These are phyloP conservation scores for Phellopilus nigrolimitatus DNA, from an alignment of 1,284 basidiomycete genomes.

Conservation along the genomic window DNA sequence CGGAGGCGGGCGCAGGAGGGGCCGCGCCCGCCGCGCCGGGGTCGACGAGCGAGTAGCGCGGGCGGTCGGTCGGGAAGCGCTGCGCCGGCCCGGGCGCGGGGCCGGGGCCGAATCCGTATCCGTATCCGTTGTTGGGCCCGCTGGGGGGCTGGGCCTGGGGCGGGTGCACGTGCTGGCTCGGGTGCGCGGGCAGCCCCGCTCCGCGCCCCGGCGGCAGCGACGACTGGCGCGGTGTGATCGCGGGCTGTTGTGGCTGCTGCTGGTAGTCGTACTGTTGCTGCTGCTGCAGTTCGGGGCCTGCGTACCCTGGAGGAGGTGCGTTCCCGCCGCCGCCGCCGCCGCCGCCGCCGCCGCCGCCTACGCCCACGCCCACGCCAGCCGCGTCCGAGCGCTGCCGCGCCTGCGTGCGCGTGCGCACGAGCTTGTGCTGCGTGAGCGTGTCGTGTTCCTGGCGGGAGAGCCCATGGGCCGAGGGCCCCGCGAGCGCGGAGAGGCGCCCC, in stretches of 20 bases:
- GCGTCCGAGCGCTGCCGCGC: conserved; percentile 72
- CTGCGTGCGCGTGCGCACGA: conserved; percentile 80
- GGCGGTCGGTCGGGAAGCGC: conserved; percentile 31
- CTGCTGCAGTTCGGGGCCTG: conserved; percentile 20
- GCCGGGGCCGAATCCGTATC: background rate
- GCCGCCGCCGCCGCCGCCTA: conserved; percentile 24
- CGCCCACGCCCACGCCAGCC: conserved; percentile 22
- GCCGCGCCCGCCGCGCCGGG: conserved; percentile 19
- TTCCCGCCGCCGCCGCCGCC: no score
- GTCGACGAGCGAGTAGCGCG: conserved; percentile 40
- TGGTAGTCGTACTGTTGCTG: conserved; percentile 7
- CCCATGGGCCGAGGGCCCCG: conserved; percentile 49
- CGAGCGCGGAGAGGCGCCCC: conserved; percentile 69
- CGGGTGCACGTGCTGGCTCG: conserved; percentile 20
- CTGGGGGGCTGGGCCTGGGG: background rate
- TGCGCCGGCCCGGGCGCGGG: background rate
- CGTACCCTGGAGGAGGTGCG: conserved; percentile 31
- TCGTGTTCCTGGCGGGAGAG: conserved; percentile 81
- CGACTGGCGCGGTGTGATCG: conserved; percentile 10
- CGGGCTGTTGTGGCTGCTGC: conserved; percentile 1
- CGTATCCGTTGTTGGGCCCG: background rate
- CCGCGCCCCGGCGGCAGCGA: conserved; percentile 14
- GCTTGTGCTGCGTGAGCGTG: conserved; percentile 67
- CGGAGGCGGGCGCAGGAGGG: no score
- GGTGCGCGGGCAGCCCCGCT: conserved; percentile 11